Conservation (phyloP, 1,284 basidiomycete species). For the Ustilago vetiveriae region DNA sequence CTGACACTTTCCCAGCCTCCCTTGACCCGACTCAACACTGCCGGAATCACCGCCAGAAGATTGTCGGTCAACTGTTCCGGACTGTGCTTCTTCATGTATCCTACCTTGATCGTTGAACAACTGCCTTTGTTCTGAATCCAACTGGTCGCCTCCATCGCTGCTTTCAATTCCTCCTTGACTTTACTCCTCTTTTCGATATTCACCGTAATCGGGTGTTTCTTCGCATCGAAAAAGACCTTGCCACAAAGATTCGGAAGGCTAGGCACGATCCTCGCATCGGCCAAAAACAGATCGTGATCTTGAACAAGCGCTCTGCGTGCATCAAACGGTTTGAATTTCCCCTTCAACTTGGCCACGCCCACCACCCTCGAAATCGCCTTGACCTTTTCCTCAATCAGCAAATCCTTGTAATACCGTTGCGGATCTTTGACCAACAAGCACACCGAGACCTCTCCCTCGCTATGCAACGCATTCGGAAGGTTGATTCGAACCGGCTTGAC, state of each 20-base stretch:
- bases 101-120: constrained; percentile 78
- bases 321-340: constrained; percentile 75
- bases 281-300: constrained; percentile 90
- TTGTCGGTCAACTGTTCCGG: constrained; percentile 81
- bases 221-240: constrained; percentile 89
- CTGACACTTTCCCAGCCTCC: constrained; percentile 93
- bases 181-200: constrained; percentile 78
- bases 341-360: constrained; percentile 72
- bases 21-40: constrained; percentile 75
- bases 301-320: constrained; percentile 83
- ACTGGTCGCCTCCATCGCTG: constrained; percentile 89
- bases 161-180: constrained; percentile 85
- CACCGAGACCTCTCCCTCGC: constrained; percentile 79
- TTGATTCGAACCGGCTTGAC: constrained; percentile 61
- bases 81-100: constrained; percentile 76
- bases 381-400: constrained; percentile 80
- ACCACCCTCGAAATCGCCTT: constrained; percentile 92
- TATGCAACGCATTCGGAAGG: constrained; percentile 77
- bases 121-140: constrained; percentile 74
- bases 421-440: constrained; percentile 96
- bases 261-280: constrained; percentile 88
- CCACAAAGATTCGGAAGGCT: constrained; percentile 87
- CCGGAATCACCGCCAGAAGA: constrained; percentile 80
- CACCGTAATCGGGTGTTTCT: constrained; percentile 96
- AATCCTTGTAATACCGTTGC: constrained; percentile 93